Evolutionary conservation across 176 grass and related monocot species (phyloP).

Genomic region (Luzula sylvatica): DNA sequence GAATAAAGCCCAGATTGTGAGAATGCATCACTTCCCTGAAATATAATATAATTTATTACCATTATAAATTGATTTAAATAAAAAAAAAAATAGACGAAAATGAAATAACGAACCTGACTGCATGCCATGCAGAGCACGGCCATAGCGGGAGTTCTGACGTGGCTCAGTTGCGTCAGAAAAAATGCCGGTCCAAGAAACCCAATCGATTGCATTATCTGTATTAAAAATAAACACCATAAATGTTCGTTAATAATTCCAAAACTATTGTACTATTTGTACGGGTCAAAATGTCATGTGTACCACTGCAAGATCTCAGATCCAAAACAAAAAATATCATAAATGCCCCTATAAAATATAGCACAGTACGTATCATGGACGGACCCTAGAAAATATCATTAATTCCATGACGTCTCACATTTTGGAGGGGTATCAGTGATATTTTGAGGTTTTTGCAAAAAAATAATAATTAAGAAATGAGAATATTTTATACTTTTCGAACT

Average conservation of each 20-base stretch:
- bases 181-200: slow-evolving; percentile 91
- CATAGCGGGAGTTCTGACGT: slow-evolving; percentile 56
- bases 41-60: slow-evolving; percentile 10
- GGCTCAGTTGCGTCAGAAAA: slow-evolving; percentile 65
- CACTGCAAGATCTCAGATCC: too few species aligned
- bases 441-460: too few species aligned
- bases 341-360: too few species aligned
- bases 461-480: background rate
- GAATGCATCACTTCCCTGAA: slow-evolving; percentile 82
- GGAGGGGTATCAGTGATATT: too few species aligned
- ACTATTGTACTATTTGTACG: too few species aligned
- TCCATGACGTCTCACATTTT: too few species aligned
- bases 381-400: too few species aligned
- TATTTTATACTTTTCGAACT: slow-evolving; percentile 65
- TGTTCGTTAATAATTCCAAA: too few species aligned
- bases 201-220: slow-evolving; percentile 97
- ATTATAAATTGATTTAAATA: background rate
- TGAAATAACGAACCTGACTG: slow-evolving; percentile 60
- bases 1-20: slow-evolving; percentile 96
- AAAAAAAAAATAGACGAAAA: background rate
- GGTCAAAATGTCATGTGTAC: too few species aligned
- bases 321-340: too few species aligned
- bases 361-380: too few species aligned
- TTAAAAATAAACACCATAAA: background rate
- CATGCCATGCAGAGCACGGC: slow-evolving; percentile 92